A percentile compares a stretch with the other conserved stretches of the same genome.
Conservation (phyloP, 257 asterid genomes). For the Nicotiana undulata region DNA sequence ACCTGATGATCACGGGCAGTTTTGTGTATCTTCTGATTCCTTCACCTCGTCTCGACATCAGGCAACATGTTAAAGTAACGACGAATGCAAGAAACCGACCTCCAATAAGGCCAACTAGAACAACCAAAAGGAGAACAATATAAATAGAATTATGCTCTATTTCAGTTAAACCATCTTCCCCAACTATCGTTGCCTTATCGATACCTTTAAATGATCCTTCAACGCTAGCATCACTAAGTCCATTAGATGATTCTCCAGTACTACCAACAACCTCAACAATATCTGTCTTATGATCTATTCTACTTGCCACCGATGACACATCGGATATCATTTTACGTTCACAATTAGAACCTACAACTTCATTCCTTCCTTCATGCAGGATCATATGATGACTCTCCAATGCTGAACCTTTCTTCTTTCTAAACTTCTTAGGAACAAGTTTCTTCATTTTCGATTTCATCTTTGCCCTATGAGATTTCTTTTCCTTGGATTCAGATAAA, state of each 20-base stretch:
- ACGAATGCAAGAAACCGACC: slow-evolving; percentile 10
- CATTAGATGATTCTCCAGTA: neutral
- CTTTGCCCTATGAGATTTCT: slow-evolving; percentile 35
- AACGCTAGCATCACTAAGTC: neutral
- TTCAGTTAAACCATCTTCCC: slow-evolving; percentile 3
- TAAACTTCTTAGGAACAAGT: slow-evolving; percentile 38
- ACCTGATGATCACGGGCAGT: neutral
- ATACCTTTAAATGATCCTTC: neutral
- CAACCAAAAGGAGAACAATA: slow-evolving; percentile 31
- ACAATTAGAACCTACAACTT: neutral
- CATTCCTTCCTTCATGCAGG: slow-evolving; percentile 2
- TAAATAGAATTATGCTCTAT: slow-evolving; percentile 13
- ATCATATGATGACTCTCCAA: slow-evolving; percentile 6
- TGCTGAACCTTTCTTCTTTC: slow-evolving; percentile 19
- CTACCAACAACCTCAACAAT: neutral
- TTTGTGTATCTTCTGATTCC: neutral
- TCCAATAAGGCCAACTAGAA: slow-evolving; percentile 52
- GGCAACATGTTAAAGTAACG: slow-evolving; percentile 3
- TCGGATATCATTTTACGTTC: neutral
- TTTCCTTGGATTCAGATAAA: slow-evolving; percentile 19
- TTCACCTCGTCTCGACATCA: neutral
- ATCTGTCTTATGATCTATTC: neutral
- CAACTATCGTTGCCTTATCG: slow-evolving; percentile 10
- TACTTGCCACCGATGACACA: neutral
- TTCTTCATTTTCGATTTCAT: slow-evolving; percentile 55